Evolutionary conservation across 306 rosid genomes (phyloP), one percentile per base, ranked within the genome.

Genomic region (Sindora glabra): DNA sequence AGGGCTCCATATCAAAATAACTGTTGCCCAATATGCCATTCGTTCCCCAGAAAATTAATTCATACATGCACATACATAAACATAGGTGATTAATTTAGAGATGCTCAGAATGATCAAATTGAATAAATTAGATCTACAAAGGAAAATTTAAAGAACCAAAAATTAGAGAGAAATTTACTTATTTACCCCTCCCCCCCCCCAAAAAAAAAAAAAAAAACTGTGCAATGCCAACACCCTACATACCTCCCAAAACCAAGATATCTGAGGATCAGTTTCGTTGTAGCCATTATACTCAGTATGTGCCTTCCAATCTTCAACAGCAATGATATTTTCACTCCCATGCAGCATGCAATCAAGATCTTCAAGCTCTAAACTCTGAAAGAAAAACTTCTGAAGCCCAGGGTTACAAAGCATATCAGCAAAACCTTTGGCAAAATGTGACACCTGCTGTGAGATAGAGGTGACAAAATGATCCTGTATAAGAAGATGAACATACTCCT

Each of bases 191-290:
- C n/a, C n/a, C n/a, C n/a, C n/a, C n/a, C n/a, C n/a, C n/a, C 32
- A 27, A 27, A 27, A 27, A 27, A 3, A 27, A 6, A 27, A 27
- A 6, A 27, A 6, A 3, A 27, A 27, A 3, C 5, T 27, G 32
- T 27, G n/a, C n/a, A n/a, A n/a, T n/a, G n/a, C n/a, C n/a, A n/a
- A n/a, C n/a, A n/a, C n/a, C n/a, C n/a, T n/a, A n/a, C n/a, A n/a
- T 79, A 82, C 89, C 85, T 79, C 67, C 89, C 89, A 82, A 70
- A 82, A 82, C 89, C 89, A 82, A 33, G 36, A 54, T 52, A 82
- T 79, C 46, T 82, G 85, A 62, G 73, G 63, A 69, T 82, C 89
- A 10, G 66, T 76, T 69, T 79, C 89, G 42, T 72, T 72, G 75
- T 75, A 82, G 71, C 89, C 89, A 54, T 70, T 72, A 58, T 79